These are phyloP conservation scores for Populus hybrid DNA, from an alignment of 441 rosid species.

Conservation along the genomic window DNA sequence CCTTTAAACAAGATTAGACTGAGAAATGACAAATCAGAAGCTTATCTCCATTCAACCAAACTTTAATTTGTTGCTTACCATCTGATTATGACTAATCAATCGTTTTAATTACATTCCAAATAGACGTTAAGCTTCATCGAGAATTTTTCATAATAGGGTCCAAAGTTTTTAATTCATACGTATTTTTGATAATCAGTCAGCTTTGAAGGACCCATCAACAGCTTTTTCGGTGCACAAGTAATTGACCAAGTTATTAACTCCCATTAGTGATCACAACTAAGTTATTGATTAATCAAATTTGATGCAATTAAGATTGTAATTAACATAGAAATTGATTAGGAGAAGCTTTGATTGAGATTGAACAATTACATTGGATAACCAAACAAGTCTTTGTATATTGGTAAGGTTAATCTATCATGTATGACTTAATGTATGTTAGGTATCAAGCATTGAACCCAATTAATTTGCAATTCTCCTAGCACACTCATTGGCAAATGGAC, in stretches of 20 bases:
- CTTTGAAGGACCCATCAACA: background rate
- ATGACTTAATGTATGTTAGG: constrained; percentile 7
- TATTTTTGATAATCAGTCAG: background rate
- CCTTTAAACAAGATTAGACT: background rate
- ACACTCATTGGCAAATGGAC: constrained; percentile 11
- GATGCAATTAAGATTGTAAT: background rate
- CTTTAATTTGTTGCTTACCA: background rate
- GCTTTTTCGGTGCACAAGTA: constrained; percentile 1
- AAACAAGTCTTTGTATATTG: constrained; percentile 4
- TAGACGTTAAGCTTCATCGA: background rate
- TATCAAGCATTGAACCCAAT: constrained; percentile 7
- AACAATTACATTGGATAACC: background rate
- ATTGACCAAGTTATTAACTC: constrained; percentile 1
- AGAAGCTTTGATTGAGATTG: background rate
- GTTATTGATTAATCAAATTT: background rate
- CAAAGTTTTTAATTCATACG: background rate
- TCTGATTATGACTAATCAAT: constrained; percentile 14
- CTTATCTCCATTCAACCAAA: background rate
- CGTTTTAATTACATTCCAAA: background rate
- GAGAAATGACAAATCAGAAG: background rate
- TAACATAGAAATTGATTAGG: background rate
- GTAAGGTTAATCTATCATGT: constrained; percentile 2
- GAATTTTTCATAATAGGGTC: background rate
- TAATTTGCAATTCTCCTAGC: constrained; percentile 9
- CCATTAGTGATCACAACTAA: background rate